Base-by-base conservation (phyloP, 495 filamentous ascomycete genomes). In the Cairneyella variabilis region DNA sequence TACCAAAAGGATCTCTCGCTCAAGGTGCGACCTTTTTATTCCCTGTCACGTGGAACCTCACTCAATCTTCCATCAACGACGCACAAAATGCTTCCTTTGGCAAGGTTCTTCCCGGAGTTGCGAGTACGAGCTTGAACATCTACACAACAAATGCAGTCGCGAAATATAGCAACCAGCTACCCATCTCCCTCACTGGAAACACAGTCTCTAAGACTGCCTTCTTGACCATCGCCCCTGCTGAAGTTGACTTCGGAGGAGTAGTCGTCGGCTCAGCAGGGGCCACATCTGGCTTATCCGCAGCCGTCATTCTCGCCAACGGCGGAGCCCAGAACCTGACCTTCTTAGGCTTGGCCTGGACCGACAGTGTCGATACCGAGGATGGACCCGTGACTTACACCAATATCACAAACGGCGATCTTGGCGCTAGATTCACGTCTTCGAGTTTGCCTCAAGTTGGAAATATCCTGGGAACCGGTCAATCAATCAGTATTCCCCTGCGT, bases 31-130 rank as follows among this genome's bases (percentile, higher is more conserved):
- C 53, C 10, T 72, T 71, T 56, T 59, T 54, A 18, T 69, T 70
- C 47, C 64, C 64, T 8, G 66, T 69, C n/a, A 68, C 61, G 17
- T 69, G 69, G 62, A 61, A 74, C 44, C 53, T 74, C 16, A 68
- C 65, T 0, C 49, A 68, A 20, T 56, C 62, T n/a, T 46, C 61
- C n/a, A 58, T 74, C 30, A 51, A 64, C 7, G 62, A 69, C 48
- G 56, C 63, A 4, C 54, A 51, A 18, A 69, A 68, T 42, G 64
- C 64, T 22, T 64, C 58, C 10, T 61, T 42, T 23, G 48, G 48
- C 5, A 56, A 48, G 11, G 39, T 57, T 3, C 18, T 55, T 27
- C 68, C 68, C 12, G 68, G 68, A 14, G 57, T 69, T 18, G 57
- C 60, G 38, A 64, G 56, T 37, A 68, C 60, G 6, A 51, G 48